A percentile compares a stretch with the other conserved stretches of the same genome.
phyloP scores from a whole-genome alignment of 208 protist species.

The Leishmania major region DNA sequence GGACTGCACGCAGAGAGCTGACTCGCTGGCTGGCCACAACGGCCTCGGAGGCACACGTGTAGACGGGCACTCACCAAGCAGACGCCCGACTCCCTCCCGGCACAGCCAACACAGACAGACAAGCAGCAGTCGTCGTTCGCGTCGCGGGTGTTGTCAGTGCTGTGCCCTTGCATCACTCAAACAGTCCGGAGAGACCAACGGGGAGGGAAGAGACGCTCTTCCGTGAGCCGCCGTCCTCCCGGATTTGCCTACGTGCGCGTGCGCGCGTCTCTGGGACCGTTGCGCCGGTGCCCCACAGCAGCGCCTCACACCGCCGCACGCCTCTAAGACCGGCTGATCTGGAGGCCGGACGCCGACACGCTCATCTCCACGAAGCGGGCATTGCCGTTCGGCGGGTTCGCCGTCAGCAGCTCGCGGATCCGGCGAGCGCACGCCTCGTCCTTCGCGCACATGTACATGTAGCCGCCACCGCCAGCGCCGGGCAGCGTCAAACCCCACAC shows the following conservation, averaged over 20 bases:
- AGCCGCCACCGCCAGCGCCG: constrained; percentile 73
- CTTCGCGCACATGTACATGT: constrained; percentile 69
- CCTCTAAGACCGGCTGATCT: constrained; percentile 29
- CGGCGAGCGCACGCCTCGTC: constrained; percentile 34
- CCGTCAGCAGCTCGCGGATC: constrained; percentile 42
- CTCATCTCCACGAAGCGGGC: constrained; percentile 63
- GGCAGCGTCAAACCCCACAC: constrained; percentile 51
- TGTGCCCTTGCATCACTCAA: too few relatives aligned
- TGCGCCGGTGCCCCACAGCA: neutral
- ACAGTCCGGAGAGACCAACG: too few relatives aligned
- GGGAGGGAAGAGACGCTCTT: neutral
- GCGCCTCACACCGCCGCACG: neutral
- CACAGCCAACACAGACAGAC: too few relatives aligned
- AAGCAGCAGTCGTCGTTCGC: too few relatives aligned
- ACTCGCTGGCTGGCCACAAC: too few relatives aligned
- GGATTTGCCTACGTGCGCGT: too few relatives aligned
- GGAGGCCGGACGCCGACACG: constrained; percentile 37
- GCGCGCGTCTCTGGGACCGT: too few relatives aligned
- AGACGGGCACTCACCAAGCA: too few relatives aligned
- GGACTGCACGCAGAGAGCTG: too few relatives aligned
- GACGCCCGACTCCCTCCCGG: too few relatives aligned
- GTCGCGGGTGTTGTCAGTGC: too few relatives aligned
- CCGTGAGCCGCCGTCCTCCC: neutral
- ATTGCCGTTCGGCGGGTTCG: constrained; percentile 41
- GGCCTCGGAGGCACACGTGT: too few relatives aligned